Evolutionary conservation across 495 filamentous ascomycete genomes (phyloP).

Genomic region (Aspergillus avenaceus): DNA sequence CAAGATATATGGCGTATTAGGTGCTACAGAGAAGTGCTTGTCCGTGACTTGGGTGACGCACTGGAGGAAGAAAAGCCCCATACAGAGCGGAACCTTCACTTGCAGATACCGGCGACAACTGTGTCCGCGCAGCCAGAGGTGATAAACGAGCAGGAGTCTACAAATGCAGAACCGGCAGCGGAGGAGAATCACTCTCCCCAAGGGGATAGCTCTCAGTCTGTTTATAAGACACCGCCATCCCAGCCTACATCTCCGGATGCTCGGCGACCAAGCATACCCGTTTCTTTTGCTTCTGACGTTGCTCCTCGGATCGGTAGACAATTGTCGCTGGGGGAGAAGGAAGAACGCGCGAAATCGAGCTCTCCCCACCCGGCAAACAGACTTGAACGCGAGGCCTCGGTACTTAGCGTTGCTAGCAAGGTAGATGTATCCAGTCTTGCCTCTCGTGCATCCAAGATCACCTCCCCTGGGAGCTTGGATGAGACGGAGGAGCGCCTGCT

Average conservation of each 20-base stretch:
- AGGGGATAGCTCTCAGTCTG: slow-evolving; percentile 1
- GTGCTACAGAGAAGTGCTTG: slow-evolving; percentile 85
- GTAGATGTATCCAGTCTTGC: slow-evolving; percentile 36
- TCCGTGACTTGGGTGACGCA: slow-evolving; percentile 81
- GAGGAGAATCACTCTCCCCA: slow-evolving; percentile 4
- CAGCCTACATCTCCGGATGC: slow-evolving; percentile 22
- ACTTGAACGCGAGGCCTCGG: slow-evolving; percentile 36
- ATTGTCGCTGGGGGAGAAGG: slow-evolving; percentile 22
- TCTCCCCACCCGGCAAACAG: slow-evolving; percentile 19
- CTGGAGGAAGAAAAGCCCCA: slow-evolving; percentile 17
- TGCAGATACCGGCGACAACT: slow-evolving; percentile 15
- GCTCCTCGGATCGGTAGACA: slow-evolving; percentile 23
- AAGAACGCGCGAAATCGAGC: slow-evolving; percentile 28
- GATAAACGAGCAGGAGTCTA: neutral
- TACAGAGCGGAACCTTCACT: slow-evolving; percentile 17
- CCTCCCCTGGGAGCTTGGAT: slow-evolving; percentile 35
- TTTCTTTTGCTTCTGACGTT: slow-evolving; percentile 29
- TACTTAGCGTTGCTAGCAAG: slow-evolving; percentile 34
- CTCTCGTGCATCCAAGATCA: slow-evolving; percentile 35
- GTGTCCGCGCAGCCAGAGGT: neutral
- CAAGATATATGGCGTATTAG: slow-evolving; percentile 90
- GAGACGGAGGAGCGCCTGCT: slow-evolving; percentile 48
- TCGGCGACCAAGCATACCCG: slow-evolving; percentile 35
- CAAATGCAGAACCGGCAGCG: slow-evolving; percentile 12
- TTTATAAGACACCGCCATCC: slow-evolving; percentile 11